Conservation (phyloP, 805 yeast genomes). For the Yamadazyma sp. region DNA sequence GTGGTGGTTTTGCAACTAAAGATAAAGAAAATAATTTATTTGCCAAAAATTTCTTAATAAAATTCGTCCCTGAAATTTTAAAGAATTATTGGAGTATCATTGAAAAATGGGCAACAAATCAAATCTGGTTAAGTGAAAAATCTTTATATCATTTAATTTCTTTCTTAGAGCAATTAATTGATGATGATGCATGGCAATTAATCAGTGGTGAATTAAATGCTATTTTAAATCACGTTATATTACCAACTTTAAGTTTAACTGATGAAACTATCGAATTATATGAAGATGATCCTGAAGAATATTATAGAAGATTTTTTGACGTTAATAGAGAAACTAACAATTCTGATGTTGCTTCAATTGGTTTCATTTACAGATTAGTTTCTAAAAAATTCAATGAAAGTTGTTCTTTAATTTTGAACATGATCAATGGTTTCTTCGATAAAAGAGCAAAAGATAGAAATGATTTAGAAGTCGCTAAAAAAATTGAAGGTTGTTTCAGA, state of each 20-base stretch:
- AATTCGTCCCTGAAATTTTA: constrained; percentile 42
- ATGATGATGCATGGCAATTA: constrained; percentile 36
- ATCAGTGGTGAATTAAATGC: constrained; percentile 40
- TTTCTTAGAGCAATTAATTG: constrained; percentile 40
- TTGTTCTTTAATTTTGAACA: constrained; percentile 24
- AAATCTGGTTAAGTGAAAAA: constrained; percentile 39
- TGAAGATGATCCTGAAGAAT: constrained; percentile 46
- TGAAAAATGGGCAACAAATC: constrained; percentile 37
- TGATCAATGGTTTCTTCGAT: constrained; percentile 34
- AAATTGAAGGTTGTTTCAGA: constrained; percentile 42
- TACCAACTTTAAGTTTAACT: constrained; percentile 40
- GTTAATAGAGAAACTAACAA: constrained; percentile 46
- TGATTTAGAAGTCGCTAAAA: constrained; percentile 28
- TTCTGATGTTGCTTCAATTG: constrained; percentile 49
- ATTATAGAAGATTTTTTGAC: constrained; percentile 42
- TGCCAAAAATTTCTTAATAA: constrained; percentile 28
- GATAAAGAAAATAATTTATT: constrained; percentile 26
- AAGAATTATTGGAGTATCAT: constrained; percentile 42
- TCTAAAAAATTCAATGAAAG: constrained; percentile 40
- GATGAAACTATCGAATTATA: constrained; percentile 39
- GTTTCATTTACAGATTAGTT: constrained; percentile 40
- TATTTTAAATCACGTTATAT: constrained; percentile 34
- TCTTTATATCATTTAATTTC: constrained; percentile 42
- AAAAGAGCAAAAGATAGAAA: constrained; percentile 27
- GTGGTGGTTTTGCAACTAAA: constrained; percentile 38